A percentile compares a stretch with the other conserved stretches of the same genome.
Conservation (phyloP, 1,284 basidiomycete genomes). For the Lentinula novae-zelandiae region DNA sequence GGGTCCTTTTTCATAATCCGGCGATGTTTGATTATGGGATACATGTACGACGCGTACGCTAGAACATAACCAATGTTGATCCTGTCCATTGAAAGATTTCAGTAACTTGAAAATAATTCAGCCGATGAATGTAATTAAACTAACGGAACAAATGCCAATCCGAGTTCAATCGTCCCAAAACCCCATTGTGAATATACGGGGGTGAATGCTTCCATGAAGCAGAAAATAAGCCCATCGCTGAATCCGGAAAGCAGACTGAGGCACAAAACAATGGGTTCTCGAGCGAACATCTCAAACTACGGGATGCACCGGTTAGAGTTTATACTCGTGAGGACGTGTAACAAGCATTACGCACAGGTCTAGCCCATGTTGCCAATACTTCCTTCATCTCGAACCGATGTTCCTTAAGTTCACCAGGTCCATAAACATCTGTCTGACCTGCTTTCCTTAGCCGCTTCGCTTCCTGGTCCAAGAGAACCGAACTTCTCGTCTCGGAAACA, state of each 20-base stretch:
- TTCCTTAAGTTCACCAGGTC: constrained; percentile 7
- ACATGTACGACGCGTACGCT: constrained; percentile 18
- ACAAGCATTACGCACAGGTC: neutral
- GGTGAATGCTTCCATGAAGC: constrained; percentile 17
- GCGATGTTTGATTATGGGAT: constrained; percentile 15
- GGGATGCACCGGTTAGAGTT: neutral
- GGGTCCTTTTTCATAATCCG: constrained; percentile 11
- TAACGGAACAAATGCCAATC: constrained; percentile 18
- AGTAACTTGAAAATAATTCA: too few species aligned
- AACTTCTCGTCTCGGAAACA: constrained; percentile 16
- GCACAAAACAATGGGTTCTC: constrained; percentile 19
- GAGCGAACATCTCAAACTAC: constrained; percentile 18
- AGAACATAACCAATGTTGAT: constrained; percentile 19
- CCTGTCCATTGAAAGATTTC: neutral
- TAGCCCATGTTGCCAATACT: constrained; percentile 7
- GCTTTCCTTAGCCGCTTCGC: constrained; percentile 15
- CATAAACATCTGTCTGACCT: neutral
- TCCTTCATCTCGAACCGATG: constrained; percentile 6
- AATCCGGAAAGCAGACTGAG: constrained; percentile 18
- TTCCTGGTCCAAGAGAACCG: constrained; percentile 16
- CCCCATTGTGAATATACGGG: constrained; percentile 18
- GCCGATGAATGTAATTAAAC: neutral
- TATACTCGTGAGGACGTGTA: neutral
- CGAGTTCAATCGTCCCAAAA: constrained; percentile 13
- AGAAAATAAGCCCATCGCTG: constrained; percentile 19